Evolutionary conservation across 2,329 filamentous ascomycete genomes (phyloP), one percentile per base, ranked within the genome.

Genomic region (Cladosporium sp.): DNA sequence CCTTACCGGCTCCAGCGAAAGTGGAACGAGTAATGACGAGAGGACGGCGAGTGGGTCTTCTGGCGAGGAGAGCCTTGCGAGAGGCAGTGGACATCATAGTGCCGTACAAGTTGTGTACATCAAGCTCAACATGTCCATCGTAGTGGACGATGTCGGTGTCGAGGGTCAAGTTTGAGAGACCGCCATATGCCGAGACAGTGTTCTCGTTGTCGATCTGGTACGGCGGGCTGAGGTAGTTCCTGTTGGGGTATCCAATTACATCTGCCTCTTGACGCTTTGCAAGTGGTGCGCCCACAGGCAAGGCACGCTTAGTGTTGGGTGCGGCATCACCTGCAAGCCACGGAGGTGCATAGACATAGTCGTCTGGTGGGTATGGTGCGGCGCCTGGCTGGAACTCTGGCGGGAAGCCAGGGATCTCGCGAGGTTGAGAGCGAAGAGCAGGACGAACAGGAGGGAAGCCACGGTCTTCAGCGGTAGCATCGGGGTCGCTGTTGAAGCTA

Each of bases 1-100:
- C 73, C 50, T 72, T 66, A 3, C 88, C 88, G 0, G 85, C 83
- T 4, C 88, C 87, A 1, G 86, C 84, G 65, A 88, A 91, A 0
- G 87, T 90, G 28, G 83, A 87, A 28, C 88, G 83, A 0, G 87
- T 89, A 59, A 91, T 87, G 35, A 91, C 77, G 52, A 91, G 69
- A 2, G 88, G 87, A 0, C 88, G 81, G 7, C 83, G 73, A 1
- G 70, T 69, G 0, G 88, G 86, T 0, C 86, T 81, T 7, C 87
- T 81, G 15, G 75, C 71, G 6, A 83, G 70, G 85, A 91, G 88
- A 1, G 88, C 84, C 10, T 78, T 71, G 55, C 82, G 80, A 0
- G 85, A 87, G 3, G 81, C 75, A n/a, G 77, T 71, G 1, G 84
- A 85, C 87, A 90, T 91, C 84, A 89, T 77, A 66, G 82, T 81